Conservation (phyloP, 495 filamentous ascomycete genomes). For the Amniculicola lignicola region DNA sequence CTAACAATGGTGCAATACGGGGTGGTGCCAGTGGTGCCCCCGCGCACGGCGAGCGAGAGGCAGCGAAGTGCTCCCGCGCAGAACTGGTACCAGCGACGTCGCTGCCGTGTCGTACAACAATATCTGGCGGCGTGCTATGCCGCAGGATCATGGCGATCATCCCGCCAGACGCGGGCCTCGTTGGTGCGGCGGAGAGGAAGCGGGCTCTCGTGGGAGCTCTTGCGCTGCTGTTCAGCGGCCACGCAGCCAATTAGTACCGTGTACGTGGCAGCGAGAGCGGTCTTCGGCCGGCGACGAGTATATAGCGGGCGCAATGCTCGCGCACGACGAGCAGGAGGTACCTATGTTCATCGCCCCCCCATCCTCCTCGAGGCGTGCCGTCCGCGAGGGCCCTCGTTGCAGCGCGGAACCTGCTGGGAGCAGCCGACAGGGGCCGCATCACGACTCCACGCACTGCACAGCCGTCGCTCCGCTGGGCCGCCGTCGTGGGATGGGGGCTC, state of each 20-base stretch:
- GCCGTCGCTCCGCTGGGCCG: background rate
- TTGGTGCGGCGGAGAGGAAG: slow-evolving; percentile 9
- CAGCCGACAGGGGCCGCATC: background rate
- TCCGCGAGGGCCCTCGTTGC: background rate
- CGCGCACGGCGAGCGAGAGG: background rate
- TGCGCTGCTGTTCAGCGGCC: background rate
- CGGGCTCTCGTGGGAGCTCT: slow-evolving; percentile 13
- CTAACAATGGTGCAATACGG: slow-evolving; percentile 21
- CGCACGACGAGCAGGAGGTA: background rate
- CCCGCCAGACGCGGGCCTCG: slow-evolving; percentile 3
- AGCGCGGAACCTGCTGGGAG: background rate
- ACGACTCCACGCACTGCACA: background rate
- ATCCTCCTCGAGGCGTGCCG: background rate
- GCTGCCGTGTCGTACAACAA: slow-evolving; percentile 11
- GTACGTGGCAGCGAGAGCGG: slow-evolving; percentile 20
- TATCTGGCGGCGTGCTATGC: slow-evolving; percentile 15
- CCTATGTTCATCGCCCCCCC: background rate
- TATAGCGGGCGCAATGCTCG: slow-evolving; percentile 17
- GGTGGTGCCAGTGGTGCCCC: slow-evolving; percentile 6
- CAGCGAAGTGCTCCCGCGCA: background rate
- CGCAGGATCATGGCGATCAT: background rate
- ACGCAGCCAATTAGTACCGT: slow-evolving; percentile 20
- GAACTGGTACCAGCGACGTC: background rate
- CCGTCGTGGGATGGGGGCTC: background rate
- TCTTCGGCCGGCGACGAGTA: slow-evolving; percentile 9